phyloP scores from a whole-genome alignment of 768 basidiomycete genomes.

The Russula sp. region DNA sequence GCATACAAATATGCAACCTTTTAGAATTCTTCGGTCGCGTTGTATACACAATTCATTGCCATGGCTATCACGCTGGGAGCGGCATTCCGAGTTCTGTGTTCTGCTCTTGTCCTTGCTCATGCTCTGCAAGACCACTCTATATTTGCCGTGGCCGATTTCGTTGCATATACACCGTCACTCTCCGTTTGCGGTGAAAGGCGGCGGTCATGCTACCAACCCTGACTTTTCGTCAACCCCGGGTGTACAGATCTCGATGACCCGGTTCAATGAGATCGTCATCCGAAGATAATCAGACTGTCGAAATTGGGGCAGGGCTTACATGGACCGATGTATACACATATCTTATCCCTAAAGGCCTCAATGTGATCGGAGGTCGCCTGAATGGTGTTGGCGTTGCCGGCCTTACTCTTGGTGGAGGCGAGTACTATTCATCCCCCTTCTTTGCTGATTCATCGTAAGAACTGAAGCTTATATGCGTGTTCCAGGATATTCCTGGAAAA shows the following conservation, averaged over 20 bases:
- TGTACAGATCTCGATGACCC: conserved; percentile 31
- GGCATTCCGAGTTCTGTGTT: background rate
- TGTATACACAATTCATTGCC: background rate
- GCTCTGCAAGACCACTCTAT: background rate
- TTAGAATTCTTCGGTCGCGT: background rate
- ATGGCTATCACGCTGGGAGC: background rate
- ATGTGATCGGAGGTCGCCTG: conserved; percentile 29
- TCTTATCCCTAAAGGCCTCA: conserved; percentile 26
- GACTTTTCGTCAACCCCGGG: conserved; percentile 33
- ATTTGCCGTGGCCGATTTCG: background rate
- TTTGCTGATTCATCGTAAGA: background rate
- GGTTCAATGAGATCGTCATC: conserved; percentile 25
- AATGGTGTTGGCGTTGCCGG: conserved; percentile 31
- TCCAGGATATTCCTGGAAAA: conserved; percentile 25
- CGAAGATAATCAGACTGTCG: conserved; percentile 13
- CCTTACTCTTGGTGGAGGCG: conserved; percentile 28
- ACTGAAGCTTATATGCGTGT: background rate
- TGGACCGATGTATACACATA: conserved; percentile 33
- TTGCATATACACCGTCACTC: background rate
- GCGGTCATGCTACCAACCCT: conserved; percentile 29
- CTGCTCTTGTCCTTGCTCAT: background rate
- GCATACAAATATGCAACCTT: background rate
- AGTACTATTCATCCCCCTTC: background rate
- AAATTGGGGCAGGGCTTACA: conserved; percentile 29
- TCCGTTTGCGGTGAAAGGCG: conserved; percentile 30